Conservation (phyloP, 495 filamentous ascomycete species). For the Tuber aestivum region DNA sequence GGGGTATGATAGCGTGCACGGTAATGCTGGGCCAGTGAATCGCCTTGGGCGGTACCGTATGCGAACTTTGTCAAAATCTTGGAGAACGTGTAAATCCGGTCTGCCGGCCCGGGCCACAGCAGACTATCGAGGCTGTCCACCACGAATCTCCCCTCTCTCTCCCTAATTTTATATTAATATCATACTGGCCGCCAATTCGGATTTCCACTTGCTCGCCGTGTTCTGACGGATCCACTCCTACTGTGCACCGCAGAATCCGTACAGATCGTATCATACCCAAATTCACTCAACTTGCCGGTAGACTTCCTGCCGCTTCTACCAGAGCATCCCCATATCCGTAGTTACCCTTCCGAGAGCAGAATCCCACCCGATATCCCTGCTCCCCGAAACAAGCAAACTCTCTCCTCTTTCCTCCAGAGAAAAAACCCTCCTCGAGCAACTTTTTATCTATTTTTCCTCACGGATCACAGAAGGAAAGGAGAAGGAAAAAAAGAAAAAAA, state of each 20-base stretch:
- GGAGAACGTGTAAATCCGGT: neutral
- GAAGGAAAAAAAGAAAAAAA: neutral
- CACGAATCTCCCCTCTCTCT: neutral
- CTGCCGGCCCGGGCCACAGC: neutral
- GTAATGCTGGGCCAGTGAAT: neutral
- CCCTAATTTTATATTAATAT: neutral
- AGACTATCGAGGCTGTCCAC: neutral
- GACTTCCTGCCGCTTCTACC: neutral
- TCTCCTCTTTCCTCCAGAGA: neutral
- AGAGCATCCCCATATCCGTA: neutral
- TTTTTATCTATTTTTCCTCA: neutral
- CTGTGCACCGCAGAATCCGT: neutral
- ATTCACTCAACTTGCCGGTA: neutral
- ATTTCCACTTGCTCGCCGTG: neutral
- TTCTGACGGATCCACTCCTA: neutral
- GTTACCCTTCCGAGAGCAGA: slow-evolving; percentile 2
- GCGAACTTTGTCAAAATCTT: neutral
- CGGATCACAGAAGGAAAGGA: neutral
- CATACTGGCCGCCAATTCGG: neutral
- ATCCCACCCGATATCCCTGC: neutral
- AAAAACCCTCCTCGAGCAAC: neutral
- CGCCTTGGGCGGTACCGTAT: neutral
- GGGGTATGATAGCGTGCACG: neutral
- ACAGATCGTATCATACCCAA: neutral
- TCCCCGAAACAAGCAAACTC: neutral